Percentiles rank a stretch among this genome's conserved stretches.
Evolutionary conservation across 805 yeast genomes (phyloP).

Genomic region (Starmerella sirachaensis): DNA sequence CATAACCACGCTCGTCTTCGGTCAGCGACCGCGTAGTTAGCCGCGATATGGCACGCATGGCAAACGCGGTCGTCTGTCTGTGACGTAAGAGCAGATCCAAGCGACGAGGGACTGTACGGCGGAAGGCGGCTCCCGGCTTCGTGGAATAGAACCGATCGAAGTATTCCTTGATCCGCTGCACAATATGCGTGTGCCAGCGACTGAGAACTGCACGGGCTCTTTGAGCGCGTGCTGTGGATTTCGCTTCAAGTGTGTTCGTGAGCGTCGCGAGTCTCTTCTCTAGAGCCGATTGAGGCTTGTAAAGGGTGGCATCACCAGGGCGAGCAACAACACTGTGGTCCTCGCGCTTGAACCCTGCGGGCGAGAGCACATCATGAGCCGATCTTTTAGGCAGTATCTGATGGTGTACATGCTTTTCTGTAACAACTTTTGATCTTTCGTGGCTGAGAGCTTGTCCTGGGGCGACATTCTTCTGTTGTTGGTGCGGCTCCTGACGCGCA

Average conservation of each 20-base stretch:
- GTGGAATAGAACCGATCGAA: constrained; percentile 18
- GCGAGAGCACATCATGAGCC: not conserved
- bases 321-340: not conserved
- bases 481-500: too few species aligned
- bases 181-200: not conserved
- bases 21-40: constrained; percentile 27
- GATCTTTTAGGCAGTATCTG: not conserved
- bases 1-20: constrained; percentile 33
- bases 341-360: not conserved
- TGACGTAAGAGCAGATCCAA: constrained; percentile 23
- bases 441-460: too few species aligned
- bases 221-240: constrained; percentile 6
- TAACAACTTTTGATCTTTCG: too few species aligned
- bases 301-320: constrained; percentile 1
- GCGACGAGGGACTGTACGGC: constrained; percentile 26
- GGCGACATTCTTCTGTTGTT: not conserved
- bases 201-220: constrained; percentile 1
- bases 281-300: constrained; percentile 12
- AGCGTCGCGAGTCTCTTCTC: constrained; percentile 11
- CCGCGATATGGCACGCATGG: constrained; percentile 26
- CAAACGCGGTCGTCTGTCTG: constrained; percentile 23
- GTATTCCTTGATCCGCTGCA: not conserved
- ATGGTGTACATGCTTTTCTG: too few species aligned
- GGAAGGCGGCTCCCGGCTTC: constrained; percentile 27
- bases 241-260: constrained; percentile 1